Percentiles rank a stretch among this genome's conserved stretches.
Conservation (phyloP, 139 green algal species). For the Picochlorum sp. region DNA sequence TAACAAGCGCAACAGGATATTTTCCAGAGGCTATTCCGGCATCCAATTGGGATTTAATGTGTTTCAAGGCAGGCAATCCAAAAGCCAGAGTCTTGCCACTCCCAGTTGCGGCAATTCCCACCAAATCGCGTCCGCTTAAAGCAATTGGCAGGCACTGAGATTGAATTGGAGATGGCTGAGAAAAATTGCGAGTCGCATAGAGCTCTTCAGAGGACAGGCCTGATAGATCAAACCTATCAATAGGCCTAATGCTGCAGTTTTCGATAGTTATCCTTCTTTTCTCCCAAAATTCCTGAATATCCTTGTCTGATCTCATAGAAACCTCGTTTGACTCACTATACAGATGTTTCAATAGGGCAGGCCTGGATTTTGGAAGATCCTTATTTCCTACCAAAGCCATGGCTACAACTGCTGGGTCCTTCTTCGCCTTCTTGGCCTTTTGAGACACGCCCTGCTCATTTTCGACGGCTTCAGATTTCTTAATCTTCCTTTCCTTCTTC, state of each 20-base stretch:
- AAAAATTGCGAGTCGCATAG: conserved; percentile 51
- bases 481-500: conserved; percentile 16
- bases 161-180: conserved; percentile 69
- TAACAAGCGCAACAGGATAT: conserved; percentile 55
- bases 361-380: conserved; percentile 24
- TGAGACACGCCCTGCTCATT: background rate
- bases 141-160: conserved; percentile 72
- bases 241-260: conserved; percentile 31
- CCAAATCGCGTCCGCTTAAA: conserved; percentile 62
- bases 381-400: conserved; percentile 45
- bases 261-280: conserved; percentile 40
- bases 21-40: conserved; percentile 12
- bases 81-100: conserved; percentile 76
- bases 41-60: conserved; percentile 55
- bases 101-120: conserved; percentile 81
- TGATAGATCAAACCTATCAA: conserved; percentile 44
- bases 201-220: conserved; percentile 53
- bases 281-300: conserved; percentile 28
- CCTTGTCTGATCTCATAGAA: conserved; percentile 12
- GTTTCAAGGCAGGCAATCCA: conserved; percentile 66
- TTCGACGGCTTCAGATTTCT: background rate
- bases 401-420: background rate
- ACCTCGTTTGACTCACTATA: conserved; percentile 38
- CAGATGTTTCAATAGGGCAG: conserved; percentile 43
- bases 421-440: conserved; percentile 16